Evolutionary conservation across 116 monocot species (phyloP).

Genomic region (Iris pallida): DNA sequence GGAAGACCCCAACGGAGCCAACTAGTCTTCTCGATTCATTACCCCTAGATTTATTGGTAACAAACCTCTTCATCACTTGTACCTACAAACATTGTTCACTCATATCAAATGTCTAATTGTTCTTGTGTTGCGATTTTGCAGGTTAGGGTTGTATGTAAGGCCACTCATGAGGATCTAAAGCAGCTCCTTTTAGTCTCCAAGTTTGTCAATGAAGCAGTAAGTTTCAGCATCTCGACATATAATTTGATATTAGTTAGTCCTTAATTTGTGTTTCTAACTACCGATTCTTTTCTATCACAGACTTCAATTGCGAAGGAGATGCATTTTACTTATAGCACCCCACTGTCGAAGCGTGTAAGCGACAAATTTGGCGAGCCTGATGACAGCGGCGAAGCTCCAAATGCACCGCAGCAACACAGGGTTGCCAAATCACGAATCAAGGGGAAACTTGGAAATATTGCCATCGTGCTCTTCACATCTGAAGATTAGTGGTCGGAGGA

Average conservation of each 20-base stretch:
- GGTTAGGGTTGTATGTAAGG: conserved; percentile 54
- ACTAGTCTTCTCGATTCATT: conserved; percentile 33
- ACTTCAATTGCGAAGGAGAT: conserved; percentile 41
- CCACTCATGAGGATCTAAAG: conserved; percentile 45
- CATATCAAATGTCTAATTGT: neutral
- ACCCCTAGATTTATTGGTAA: conserved; percentile 63
- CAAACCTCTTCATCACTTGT: neutral
- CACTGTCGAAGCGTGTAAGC: conserved; percentile 21
- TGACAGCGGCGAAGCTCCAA: conserved; percentile 15
- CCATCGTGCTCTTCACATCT: neutral
- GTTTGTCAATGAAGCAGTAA: conserved; percentile 48
- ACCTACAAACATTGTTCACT: neutral
- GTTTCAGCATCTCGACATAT: neutral
- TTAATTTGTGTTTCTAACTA: neutral
- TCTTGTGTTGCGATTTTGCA: conserved; percentile 14
- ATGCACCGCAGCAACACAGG: conserved; percentile 39
- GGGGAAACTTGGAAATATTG: too few relatives aligned
- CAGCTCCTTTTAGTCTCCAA: conserved; percentile 62
- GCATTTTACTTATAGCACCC: conserved; percentile 64
- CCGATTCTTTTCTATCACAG: conserved; percentile 22
- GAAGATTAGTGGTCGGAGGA: neutral
- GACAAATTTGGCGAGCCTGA: conserved; percentile 3
- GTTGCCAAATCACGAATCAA: conserved; percentile 1
- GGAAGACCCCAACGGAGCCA: neutral
- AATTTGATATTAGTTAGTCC: neutral